Conservation (phyloP, 345 rosid genomes). For the Viola odorata region DNA sequence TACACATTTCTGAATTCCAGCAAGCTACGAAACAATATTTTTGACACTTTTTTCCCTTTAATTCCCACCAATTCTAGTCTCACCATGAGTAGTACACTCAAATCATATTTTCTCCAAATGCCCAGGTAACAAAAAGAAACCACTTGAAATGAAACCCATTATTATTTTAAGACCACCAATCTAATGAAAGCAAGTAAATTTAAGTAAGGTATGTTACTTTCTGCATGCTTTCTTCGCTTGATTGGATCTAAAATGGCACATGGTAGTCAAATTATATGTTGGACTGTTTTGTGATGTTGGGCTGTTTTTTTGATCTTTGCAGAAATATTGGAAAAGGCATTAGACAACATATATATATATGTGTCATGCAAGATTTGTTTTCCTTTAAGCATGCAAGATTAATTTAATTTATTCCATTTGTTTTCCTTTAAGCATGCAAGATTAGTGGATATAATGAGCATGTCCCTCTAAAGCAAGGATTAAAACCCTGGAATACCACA, state of each 20-base stretch:
- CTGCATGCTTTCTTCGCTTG: slow-evolving; percentile 39
- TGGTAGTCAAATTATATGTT: slow-evolving; percentile 16
- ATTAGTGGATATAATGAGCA: no score
- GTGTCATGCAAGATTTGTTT: no score
- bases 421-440: no score
- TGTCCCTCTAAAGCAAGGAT: no score
- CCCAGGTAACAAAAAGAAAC: slow-evolving; percentile 6
- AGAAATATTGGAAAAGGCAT: slow-evolving; percentile 22
- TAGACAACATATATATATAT: no score
- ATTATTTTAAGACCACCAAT: neutral
- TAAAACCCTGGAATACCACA: no score
- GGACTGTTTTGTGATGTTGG: slow-evolving; percentile 14
- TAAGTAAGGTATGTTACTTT: neutral
- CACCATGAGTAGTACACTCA: slow-evolving; percentile 25
- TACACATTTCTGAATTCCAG: no score
- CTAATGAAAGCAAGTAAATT: neutral
- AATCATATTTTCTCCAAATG: slow-evolving; percentile 24
- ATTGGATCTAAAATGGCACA: slow-evolving; percentile 9
- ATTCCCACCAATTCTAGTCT: slow-evolving; percentile 21
- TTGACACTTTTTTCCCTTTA: no score
- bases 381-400: no score
- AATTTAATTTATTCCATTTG: no score
- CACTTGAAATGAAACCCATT: neutral
- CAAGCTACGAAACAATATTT: no score
- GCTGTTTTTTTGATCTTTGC: slow-evolving; percentile 19